Conservation (phyloP, 305 asterid species). For the Plantago coronopus region DNA sequence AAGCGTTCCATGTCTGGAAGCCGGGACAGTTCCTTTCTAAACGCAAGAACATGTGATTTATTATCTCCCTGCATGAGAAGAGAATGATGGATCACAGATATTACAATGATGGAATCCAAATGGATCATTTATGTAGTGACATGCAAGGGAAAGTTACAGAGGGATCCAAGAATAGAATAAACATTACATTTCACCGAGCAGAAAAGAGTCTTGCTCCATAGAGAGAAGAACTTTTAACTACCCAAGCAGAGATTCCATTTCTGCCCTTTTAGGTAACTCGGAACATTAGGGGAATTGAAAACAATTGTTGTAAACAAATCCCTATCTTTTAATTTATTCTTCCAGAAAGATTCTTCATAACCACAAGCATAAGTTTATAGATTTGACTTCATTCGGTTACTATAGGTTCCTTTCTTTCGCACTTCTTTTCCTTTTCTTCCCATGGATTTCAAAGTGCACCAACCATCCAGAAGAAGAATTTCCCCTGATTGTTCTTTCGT, state of each 20-base stretch:
- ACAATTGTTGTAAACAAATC: neutral
- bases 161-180: neutral
- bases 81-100: neutral
- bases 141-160: neutral
- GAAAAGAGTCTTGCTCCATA: neutral
- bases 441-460: neutral
- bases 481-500: neutral
- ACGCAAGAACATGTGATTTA: conserved; percentile 60
- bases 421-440: neutral
- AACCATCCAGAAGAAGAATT: neutral
- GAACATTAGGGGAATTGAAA: neutral
- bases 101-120: neutral
- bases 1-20: conserved; percentile 96
- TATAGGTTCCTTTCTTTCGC: neutral
- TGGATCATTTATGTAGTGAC: neutral
- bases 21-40: conserved; percentile 76
- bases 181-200: neutral
- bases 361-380: neutral
- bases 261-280: neutral
- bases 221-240: neutral
- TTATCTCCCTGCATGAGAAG: conserved; percentile 54
- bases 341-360: neutral
- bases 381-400: neutral
- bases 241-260: neutral
- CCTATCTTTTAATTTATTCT: no score